Conservation (phyloP, 1,284 basidiomycete genomes). For the Macrocystidia cucumis region DNA sequence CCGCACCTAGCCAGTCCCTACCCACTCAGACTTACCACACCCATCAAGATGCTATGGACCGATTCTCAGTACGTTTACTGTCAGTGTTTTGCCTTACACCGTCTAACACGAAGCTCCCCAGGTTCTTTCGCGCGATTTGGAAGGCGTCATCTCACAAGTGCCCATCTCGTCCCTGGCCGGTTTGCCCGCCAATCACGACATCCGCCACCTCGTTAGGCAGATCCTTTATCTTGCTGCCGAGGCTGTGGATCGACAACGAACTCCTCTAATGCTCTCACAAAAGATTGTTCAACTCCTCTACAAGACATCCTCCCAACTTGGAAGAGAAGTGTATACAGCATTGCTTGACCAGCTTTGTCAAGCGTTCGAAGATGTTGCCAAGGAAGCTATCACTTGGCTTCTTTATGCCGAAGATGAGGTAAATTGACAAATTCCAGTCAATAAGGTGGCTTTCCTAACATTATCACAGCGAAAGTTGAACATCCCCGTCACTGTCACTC, state of each 20-base stretch:
- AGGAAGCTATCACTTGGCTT: constrained; percentile 96
- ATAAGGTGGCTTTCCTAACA: constrained; percentile 7
- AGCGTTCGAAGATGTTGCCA: constrained; percentile 86
- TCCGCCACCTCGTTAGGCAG: constrained; percentile 78
- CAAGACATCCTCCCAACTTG: constrained; percentile 77
- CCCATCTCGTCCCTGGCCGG: constrained; percentile 59
- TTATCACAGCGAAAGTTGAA: constrained; percentile 83
- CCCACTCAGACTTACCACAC: constrained; percentile 32
- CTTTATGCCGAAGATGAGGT: constrained; percentile 96
- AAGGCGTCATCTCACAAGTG: constrained; percentile 67
- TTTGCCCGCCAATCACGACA: constrained; percentile 78
- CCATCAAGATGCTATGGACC: constrained; percentile 72
- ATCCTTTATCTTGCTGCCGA: constrained; percentile 76
- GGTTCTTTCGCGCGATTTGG: constrained; percentile 71
- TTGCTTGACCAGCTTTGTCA: constrained; percentile 88
- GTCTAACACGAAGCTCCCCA: constrained; percentile 17
- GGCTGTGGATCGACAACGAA: constrained; percentile 76
- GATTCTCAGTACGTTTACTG: constrained; percentile 50
- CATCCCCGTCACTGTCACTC: constrained; percentile 86
- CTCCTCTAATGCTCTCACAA: constrained; percentile 89
- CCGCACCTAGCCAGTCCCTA: constrained; percentile 28
- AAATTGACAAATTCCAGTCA: constrained; percentile 15
- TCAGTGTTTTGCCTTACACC: constrained; percentile 1
- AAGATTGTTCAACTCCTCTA: constrained; percentile 88
- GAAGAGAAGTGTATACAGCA: constrained; percentile 86